Evolutionary conservation across 352 stramenopile species (phyloP).

Genomic region (Phytophthora foliorum): DNA sequence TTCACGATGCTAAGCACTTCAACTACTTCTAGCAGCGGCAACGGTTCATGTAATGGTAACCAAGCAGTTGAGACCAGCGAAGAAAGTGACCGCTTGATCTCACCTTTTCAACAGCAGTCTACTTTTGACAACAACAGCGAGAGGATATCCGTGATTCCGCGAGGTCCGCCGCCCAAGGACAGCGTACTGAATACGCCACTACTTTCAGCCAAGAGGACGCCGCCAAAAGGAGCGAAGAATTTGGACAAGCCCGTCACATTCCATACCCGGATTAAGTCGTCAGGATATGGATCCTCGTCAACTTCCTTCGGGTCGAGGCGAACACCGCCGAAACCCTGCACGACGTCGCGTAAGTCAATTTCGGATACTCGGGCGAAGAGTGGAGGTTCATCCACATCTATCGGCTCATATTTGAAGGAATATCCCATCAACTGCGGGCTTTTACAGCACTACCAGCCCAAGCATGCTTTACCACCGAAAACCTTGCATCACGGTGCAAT

Average conservation of each 20-base stretch:
- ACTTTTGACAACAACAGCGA: slow-evolving; percentile 19
- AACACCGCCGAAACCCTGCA: slow-evolving; percentile 29
- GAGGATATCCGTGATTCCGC: slow-evolving; percentile 62
- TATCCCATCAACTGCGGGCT: slow-evolving; percentile 74
- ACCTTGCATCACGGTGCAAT: slow-evolving; percentile 78
- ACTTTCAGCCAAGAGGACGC: slow-evolving; percentile 42
- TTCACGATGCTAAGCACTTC: slow-evolving; percentile 51
- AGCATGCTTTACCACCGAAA: slow-evolving; percentile 60
- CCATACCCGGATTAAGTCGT: slow-evolving; percentile 82
- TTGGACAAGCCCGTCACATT: slow-evolving; percentile 87
- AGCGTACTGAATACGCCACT: slow-evolving; percentile 70
- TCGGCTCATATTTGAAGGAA: slow-evolving; percentile 65
- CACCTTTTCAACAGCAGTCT: background rate
- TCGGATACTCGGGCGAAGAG: slow-evolving; percentile 16
- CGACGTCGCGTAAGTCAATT: slow-evolving; percentile 12
- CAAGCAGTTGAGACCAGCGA: slow-evolving; percentile 17
- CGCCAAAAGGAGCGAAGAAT: slow-evolving; percentile 36
- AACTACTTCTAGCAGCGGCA: background rate
- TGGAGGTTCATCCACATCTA: slow-evolving; percentile 37
- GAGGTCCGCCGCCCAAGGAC: slow-evolving; percentile 47
- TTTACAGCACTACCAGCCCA: slow-evolving; percentile 66
- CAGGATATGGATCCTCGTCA: slow-evolving; percentile 68
- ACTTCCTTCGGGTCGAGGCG: slow-evolving; percentile 36
- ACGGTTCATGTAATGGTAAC: slow-evolving; percentile 17
- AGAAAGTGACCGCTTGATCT: background rate